Evolutionary conservation across 805 yeast genomes (phyloP).

Genomic region (Phaffomyces thermotolerans): DNA sequence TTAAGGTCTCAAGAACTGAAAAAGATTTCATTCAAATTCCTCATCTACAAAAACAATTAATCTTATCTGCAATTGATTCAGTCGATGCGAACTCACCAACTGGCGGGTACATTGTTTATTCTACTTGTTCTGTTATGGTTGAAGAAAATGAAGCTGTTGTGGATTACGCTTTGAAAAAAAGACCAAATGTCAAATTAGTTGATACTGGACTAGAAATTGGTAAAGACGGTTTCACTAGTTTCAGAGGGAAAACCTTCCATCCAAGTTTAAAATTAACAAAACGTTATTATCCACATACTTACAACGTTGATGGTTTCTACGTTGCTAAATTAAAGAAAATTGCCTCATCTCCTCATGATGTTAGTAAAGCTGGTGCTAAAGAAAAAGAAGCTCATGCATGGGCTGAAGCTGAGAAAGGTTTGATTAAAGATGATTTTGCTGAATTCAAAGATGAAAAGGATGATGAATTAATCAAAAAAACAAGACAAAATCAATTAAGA

Average conservation of each 20-base stretch:
- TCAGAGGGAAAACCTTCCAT: constrained; percentile 87
- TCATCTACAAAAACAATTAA: constrained; percentile 88
- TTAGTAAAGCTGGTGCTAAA: constrained; percentile 78
- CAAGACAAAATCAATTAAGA: constrained; percentile 56
- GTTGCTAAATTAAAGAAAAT: constrained; percentile 95
- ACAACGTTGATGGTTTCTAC: constrained; percentile 96
- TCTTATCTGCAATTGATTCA: constrained; percentile 93
- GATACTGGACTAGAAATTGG: constrained; percentile 92
- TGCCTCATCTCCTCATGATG: constrained; percentile 80
- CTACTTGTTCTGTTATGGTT: constrained; percentile 97
- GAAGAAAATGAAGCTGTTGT: constrained; percentile 98
- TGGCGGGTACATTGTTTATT: constrained; percentile 92
- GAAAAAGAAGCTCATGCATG: constrained; percentile 81
- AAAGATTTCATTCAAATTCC: constrained; percentile 96
- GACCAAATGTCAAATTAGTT: constrained; percentile 93
- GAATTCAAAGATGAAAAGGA: constrained; percentile 65
- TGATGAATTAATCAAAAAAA: constrained; percentile 58
- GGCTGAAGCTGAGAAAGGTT: constrained; percentile 68
- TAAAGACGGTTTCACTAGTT: constrained; percentile 90
- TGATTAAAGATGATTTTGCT: constrained; percentile 83
- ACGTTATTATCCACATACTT: constrained; percentile 97
- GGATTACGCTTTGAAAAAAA: constrained; percentile 92
- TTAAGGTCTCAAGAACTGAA: constrained; percentile 88
- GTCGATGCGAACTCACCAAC: constrained; percentile 89
- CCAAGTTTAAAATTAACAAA: constrained; percentile 72